Conservation (phyloP, 2,329 filamentous ascomycete species). For the Penicillium verrucosum region DNA sequence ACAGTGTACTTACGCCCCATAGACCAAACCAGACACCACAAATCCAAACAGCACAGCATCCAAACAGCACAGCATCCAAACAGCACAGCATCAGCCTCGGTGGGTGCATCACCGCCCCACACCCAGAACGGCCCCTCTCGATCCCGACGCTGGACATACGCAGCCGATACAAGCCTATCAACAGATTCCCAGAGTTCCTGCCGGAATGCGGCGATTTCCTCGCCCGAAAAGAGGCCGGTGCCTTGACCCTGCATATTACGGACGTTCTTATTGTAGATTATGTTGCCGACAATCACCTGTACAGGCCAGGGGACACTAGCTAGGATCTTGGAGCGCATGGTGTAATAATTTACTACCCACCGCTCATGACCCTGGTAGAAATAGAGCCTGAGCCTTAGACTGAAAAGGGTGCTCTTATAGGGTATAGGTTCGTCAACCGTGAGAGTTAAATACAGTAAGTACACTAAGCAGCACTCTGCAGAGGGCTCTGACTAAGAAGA, state of each 20-base stretch:
- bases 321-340: background rate
- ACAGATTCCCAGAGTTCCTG: background rate
- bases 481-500: too few species aligned
- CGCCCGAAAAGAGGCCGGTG: background rate
- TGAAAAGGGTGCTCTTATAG: too few species aligned
- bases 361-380: background rate
- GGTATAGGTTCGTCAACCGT: too few species aligned
- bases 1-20: background rate
- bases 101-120: background rate
- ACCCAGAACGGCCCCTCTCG: background rate
- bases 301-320: background rate
- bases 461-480: too few species aligned
- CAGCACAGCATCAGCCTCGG: background rate
- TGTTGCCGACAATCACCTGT: background rate
- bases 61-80: too few species aligned
- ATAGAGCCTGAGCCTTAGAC: background rate
- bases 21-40: background rate
- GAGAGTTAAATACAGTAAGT: too few species aligned
- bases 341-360: background rate
- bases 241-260: background rate
- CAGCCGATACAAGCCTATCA: background rate
- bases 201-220: background rate
- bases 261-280: background rate
- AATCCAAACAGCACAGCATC: background rate
- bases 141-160: background rate